Percentiles rank a stretch among this genome's conserved stretches.
These are phyloP conservation scores for Clonostachys rosea DNA, from an alignment of 2,329 filamentous ascomycete species.

Conservation along the genomic window DNA sequence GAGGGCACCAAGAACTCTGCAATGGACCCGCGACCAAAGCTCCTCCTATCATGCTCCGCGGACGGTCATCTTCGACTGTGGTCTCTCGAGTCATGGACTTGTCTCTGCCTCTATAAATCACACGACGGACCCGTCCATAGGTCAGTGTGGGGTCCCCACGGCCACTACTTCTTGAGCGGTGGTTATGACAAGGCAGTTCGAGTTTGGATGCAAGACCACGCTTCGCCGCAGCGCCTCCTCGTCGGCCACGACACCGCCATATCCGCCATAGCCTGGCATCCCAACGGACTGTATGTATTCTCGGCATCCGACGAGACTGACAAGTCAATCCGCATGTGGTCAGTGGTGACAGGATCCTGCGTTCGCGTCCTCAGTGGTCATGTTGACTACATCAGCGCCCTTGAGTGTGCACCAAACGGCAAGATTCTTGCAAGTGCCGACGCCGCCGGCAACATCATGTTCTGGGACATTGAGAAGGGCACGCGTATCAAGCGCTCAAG, in stretches of 20 bases:
- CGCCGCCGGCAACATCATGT: slow-evolving; percentile 79
- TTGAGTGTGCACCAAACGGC: slow-evolving; percentile 84
- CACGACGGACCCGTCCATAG: slow-evolving; percentile 89
- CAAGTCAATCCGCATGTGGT: slow-evolving; percentile 96
- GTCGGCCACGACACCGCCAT: slow-evolving; percentile 91
- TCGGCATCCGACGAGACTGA: slow-evolving; percentile 82
- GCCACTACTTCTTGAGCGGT: slow-evolving; percentile 88
- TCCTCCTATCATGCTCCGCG: slow-evolving; percentile 81
- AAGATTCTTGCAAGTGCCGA: slow-evolving; percentile 90
- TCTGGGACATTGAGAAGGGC: slow-evolving; percentile 92
- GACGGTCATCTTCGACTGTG: slow-evolving; percentile 88
- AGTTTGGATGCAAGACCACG: slow-evolving; percentile 89
- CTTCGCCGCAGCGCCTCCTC: slow-evolving; percentile 81
- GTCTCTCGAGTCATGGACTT: slow-evolving; percentile 90
- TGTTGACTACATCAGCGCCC: slow-evolving; percentile 76
- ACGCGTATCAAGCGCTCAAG: slow-evolving; percentile 86
- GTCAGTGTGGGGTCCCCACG: slow-evolving; percentile 84
- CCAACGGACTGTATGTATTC: slow-evolving; percentile 90
- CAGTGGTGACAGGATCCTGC: slow-evolving; percentile 79
- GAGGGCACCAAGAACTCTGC: slow-evolving; percentile 30
- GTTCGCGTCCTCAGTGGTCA: slow-evolving; percentile 93
- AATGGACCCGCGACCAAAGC: slow-evolving; percentile 57
- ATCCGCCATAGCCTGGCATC: slow-evolving; percentile 90
- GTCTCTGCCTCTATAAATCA: slow-evolving; percentile 88
- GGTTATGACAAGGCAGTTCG: slow-evolving; percentile 88